Base-by-base conservation (phyloP, 495 filamentous ascomycete species). In the Lophiotrema nucula region DNA sequence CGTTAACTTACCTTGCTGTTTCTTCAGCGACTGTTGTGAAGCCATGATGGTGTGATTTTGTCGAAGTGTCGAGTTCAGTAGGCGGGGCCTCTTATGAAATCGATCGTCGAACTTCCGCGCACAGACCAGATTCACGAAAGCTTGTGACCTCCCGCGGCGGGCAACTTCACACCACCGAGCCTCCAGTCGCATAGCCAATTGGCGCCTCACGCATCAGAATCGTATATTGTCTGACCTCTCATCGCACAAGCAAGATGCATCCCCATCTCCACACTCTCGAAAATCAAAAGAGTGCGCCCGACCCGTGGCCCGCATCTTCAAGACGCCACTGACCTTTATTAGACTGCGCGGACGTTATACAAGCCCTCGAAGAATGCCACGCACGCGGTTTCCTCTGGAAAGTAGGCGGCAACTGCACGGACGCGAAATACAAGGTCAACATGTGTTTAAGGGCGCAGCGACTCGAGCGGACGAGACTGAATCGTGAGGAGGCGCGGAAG, bases 261-360 rank as follows among this genome's bases (percentile, higher is more conserved):
- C 93, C 93, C 22, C 92, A 95, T 73, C 75, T 98, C 3, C 91
- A 97, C 66, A 96, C 89, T n/a, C n/a, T n/a, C 22, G 88, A 90
- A 60, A 83, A 95, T 66, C 96, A 95, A 62, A 75, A 74, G 70
- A 90, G 93, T 96, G 81, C 24, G 76, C 47, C 42, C 11, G 31
- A 26, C 25, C 25, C 47, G 16, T 31, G 51, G 35, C 31, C 46
- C 27, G 27, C 44, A 37, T n/a, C 53, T 26, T 39, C 47, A 11
- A 31, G 18, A 26, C 28, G 27, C 43, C 26, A 15, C 24, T 37
- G 37, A 21, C 22, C 12, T 43, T 39, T 13, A n/a, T 26, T 62
- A 98, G 95, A 84, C 58, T 98, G 93, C 80, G 88, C 91, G 73
- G 90, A 91, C 61, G 81, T 97, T 65, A 96, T 97, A 87, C 82